Evolutionary conservation across 352 stramenopile genomes (phyloP).

Genomic region (Phytophthora agathidicida): DNA sequence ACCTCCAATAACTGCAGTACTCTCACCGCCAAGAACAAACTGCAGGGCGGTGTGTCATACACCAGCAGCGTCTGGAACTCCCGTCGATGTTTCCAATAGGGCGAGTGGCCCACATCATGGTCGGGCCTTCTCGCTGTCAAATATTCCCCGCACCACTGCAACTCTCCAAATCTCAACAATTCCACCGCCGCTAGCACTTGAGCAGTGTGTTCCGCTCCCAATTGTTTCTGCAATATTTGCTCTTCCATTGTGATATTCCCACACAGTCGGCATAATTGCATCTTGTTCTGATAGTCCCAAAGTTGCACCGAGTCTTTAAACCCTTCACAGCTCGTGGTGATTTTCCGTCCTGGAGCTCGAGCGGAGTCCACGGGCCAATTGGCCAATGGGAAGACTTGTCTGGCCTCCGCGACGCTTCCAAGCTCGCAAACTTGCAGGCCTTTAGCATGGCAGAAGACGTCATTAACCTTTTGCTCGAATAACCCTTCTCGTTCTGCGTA

Average conservation of each 20-base stretch:
- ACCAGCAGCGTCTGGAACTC: constrained; percentile 37
- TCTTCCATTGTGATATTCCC: constrained; percentile 39
- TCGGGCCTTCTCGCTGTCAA: constrained; percentile 18
- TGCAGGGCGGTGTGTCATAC: constrained; percentile 24
- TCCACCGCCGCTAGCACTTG: constrained; percentile 41
- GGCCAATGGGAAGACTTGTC: constrained; percentile 44
- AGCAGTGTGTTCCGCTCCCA: constrained; percentile 11
- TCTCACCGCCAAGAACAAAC: constrained; percentile 22
- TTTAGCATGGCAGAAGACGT: constrained; percentile 56
- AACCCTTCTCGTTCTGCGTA: constrained; percentile 33
- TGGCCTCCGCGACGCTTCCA: constrained; percentile 42
- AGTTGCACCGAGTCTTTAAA: constrained; percentile 48
- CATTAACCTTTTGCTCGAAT: constrained; percentile 48
- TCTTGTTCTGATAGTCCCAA: constrained; percentile 58
- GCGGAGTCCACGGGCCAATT: constrained; percentile 48
- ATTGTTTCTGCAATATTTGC: constrained; percentile 17
- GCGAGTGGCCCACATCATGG: constrained; percentile 38
- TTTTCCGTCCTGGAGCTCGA: constrained; percentile 33
- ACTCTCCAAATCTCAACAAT: constrained; percentile 45
- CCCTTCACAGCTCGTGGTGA: constrained; percentile 43
- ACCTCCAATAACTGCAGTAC: constrained; percentile 39
- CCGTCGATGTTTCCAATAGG: constrained; percentile 41
- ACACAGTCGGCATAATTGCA: constrained; percentile 54
- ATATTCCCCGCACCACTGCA: constrained; percentile 61
- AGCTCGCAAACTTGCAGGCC: constrained; percentile 45